Conservation (phyloP, 169 alveolate species). For the Babesia caballi region DNA sequence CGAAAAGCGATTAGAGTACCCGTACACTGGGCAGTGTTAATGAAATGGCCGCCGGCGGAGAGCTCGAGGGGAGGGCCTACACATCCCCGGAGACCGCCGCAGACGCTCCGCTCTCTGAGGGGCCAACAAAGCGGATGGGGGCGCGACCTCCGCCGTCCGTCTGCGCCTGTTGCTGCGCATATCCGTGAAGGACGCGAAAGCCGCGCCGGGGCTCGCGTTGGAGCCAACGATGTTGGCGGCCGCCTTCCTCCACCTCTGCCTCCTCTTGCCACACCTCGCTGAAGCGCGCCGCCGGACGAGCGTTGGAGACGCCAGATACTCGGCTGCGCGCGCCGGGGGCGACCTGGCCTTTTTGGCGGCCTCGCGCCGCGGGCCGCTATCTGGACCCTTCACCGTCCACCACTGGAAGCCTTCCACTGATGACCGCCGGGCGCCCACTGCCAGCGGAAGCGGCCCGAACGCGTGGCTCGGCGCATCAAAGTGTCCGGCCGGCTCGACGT, state of each 20-base stretch:
- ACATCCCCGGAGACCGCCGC: background rate
- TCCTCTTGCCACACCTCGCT: background rate
- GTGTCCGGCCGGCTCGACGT: background rate
- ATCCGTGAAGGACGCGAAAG: background rate
- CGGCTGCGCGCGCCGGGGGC: background rate
- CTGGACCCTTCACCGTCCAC: background rate
- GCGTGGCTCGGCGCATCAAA: background rate
- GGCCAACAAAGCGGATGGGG: background rate
- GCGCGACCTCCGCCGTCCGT: background rate
- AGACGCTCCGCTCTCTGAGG: background rate
- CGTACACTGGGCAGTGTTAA: too few species aligned
- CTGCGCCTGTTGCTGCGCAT: background rate
- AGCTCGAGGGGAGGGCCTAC: background rate
- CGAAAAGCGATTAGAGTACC: too few species aligned
- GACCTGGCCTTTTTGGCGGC: background rate
- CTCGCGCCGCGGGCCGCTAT: background rate
- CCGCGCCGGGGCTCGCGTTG: background rate
- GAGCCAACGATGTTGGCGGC: background rate
- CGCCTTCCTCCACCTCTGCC: background rate
- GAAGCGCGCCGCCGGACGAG: background rate
- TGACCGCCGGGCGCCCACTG: background rate
- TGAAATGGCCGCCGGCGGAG: background rate
- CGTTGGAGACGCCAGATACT: background rate
- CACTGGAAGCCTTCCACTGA: background rate
- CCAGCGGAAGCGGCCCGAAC: background rate